Conservation (phyloP, 495 filamentous ascomycete species). For the Neurospora sp. region DNA sequence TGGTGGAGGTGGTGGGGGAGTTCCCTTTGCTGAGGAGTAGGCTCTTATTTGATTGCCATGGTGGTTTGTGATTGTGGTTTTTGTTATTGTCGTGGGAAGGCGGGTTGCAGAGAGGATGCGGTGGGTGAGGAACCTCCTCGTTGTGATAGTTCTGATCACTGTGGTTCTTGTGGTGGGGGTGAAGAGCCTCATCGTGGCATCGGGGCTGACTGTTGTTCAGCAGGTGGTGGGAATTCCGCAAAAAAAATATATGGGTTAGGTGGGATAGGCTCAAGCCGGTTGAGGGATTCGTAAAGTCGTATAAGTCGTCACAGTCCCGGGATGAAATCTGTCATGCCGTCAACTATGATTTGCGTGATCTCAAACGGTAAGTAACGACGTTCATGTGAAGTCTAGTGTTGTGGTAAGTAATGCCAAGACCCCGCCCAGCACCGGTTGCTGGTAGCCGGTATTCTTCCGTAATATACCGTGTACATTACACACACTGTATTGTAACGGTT, state of each 20-base stretch:
- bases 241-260: not conserved
- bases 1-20: slow-evolving; percentile 2
- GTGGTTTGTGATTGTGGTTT: not conserved
- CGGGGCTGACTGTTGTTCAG: not conserved
- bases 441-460: not conserved
- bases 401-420: not conserved
- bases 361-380: not conserved
- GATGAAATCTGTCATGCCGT: not conserved
- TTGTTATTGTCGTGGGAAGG: not conserved
- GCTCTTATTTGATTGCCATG: not conserved
- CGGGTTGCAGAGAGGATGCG: not conserved
- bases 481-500: not conserved
- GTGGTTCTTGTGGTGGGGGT: not conserved
- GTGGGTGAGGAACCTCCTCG: not conserved
- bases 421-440: too few species aligned
- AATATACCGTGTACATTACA: not conserved
- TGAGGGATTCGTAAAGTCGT: not conserved
- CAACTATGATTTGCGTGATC: not conserved
- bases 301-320: not conserved
- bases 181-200: not conserved
- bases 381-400: not conserved
- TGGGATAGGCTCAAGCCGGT: not conserved
- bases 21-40: not conserved
- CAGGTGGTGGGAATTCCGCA: not conserved
- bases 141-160: not conserved